Evolutionary conservation across 1,284 basidiomycete species (phyloP), one percentile per base, ranked within the genome.

Genomic region (Neotropicomus parvogracilis): DNA sequence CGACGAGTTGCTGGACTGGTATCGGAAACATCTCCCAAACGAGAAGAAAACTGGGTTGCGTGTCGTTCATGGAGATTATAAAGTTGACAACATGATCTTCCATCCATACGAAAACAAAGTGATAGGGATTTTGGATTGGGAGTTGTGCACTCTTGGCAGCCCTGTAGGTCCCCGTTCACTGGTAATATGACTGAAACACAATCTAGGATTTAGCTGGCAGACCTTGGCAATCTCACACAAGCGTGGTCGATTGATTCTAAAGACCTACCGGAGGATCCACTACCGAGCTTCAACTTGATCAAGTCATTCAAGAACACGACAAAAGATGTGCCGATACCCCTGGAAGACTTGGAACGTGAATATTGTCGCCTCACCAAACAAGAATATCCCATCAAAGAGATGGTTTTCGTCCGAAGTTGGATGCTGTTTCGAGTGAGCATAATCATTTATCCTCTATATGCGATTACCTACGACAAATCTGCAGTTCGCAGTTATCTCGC

Each of bases 101-200:
- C 94, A 97, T 63, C 88, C 90, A 0, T 93, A 86, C 2, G 86
- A 97, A 69, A 91, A 94, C 50, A 75, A 81, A 38, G 93, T 98
- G 2, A 94, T 98, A 59, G 95, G 91, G 2, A 92, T 98, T 36
- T 71, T 98, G 40, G 95, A 98, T 66, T 98, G 95, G 95, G 95
- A 98, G 64, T 72, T 98, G 32, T 95, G 91, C 60, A 98, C 95
- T 1, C 76, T 97, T 14, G 92, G 92, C 8, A 91, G 86, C 59
- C 87, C 88, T 27, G 84, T 90, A 62, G 36, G 77, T 68, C 12
- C 10, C 21, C 14, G 24, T 12, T 0, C 19, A 13, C 31, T 39
- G 34, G 49, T 24, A 31, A 35, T 19, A 42, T 24, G 33, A 48
- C 45, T 44, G 38, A n/a, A 37, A 29, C 41, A 43, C 42, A 10